phyloP scores from a whole-genome alignment of 257 asterid genomes.

The Capsicum chinense region DNA sequence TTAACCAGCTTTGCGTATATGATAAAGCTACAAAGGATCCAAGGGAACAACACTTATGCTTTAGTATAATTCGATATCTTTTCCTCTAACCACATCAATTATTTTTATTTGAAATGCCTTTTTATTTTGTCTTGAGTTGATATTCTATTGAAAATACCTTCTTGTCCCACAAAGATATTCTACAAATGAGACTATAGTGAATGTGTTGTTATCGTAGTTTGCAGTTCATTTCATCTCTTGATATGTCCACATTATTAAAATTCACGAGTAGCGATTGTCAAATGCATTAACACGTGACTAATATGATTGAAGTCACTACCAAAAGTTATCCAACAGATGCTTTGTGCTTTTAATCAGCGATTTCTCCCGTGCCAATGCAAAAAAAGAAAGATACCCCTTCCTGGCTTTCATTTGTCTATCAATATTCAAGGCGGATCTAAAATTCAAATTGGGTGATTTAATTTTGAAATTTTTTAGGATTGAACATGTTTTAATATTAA shows the following conservation, averaged over 20 bases:
- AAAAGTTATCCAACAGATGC: background rate
- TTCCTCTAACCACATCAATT: background rate
- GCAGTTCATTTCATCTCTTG: too few species aligned
- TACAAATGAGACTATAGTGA: too few species aligned
- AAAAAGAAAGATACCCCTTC: background rate
- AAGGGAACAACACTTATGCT: background rate
- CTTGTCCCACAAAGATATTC: background rate
- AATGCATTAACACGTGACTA: background rate
- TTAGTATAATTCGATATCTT: background rate
- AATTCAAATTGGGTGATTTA: too few species aligned
- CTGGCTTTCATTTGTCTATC: too few species aligned
- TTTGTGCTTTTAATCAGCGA: background rate
- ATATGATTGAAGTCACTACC: conserved; percentile 9
- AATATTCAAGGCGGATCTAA: too few species aligned
- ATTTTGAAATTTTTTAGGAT: too few species aligned
- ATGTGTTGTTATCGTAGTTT: too few species aligned
- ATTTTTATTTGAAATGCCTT: background rate
- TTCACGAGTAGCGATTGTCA: too few species aligned
- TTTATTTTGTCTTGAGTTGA: background rate
- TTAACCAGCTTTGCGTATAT: background rate
- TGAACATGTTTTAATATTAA: too few species aligned
- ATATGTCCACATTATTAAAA: too few species aligned
- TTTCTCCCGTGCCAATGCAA: background rate
- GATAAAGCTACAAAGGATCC: background rate
- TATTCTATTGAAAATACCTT: background rate